Conservation (phyloP, 2,329 filamentous ascomycete genomes). For the Alternaria gaisen region DNA sequence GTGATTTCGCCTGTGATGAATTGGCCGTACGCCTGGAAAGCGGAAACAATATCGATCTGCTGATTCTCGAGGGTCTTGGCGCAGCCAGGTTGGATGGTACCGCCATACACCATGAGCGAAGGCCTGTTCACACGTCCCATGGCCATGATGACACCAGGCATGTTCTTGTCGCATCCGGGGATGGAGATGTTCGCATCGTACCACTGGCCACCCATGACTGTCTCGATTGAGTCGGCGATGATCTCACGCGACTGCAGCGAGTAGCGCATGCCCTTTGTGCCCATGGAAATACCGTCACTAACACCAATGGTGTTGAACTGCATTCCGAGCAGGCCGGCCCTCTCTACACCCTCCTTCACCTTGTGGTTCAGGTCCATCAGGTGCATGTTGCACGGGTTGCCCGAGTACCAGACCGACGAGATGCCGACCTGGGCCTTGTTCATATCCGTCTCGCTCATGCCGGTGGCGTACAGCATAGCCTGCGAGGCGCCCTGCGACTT, state of each 20-base stretch:
- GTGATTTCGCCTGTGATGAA: conserved; percentile 91
- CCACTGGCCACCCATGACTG: conserved; percentile 98
- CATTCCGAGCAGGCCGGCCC: conserved; percentile 86
- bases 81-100: conserved; percentile 91
- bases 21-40: conserved; percentile 97
- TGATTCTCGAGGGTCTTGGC: conserved; percentile 73
- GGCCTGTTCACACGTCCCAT: conserved; percentile 96
- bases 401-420: conserved; percentile 96
- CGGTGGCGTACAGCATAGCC: conserved; percentile 98
- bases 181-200: conserved; percentile 98
- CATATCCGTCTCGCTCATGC: conserved; percentile 85
- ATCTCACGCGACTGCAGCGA: conserved; percentile 93
- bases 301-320: conserved; percentile 99
- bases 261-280: conserved; percentile 95
- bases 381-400: conserved; percentile 99
- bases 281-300: conserved; percentile 98
- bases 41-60: conserved; percentile 91
- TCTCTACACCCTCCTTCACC: conserved; percentile 75
- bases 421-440: conserved; percentile 98
- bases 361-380: conserved; percentile 85
- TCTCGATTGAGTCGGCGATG: conserved; percentile 98
- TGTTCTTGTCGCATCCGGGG: conserved; percentile 99
- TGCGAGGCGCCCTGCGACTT: conserved; percentile 98
- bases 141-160: conserved; percentile 74
- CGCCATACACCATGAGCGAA: conserved; percentile 97